Conservation (phyloP, 2,329 filamentous ascomycete genomes). For the Pseudogymnoascus sp. region DNA sequence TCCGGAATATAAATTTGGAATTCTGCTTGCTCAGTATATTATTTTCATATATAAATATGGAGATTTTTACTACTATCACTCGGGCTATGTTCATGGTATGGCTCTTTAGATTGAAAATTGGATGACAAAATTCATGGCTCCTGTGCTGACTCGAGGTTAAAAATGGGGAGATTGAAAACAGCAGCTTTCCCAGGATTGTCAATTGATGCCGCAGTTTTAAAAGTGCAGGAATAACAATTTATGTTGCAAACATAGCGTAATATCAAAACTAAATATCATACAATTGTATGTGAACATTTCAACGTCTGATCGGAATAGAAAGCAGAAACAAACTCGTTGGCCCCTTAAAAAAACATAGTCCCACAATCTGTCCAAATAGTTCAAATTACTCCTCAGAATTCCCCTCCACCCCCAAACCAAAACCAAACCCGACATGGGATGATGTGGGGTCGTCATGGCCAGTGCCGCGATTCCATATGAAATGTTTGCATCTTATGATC, state of each 20-base stretch:
- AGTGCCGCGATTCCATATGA: neutral
- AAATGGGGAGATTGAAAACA: neutral
- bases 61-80: neutral
- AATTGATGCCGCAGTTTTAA: neutral
- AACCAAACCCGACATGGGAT: neutral
- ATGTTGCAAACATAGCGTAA: neutral
- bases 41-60: neutral
- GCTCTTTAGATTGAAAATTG: neutral
- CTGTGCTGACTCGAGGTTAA: neutral
- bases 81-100: neutral
- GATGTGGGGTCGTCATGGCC: neutral
- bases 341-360: neutral
- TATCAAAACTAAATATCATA: neutral
- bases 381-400: neutral
- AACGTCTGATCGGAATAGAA: neutral
- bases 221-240: neutral
- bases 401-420: neutral
- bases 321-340: neutral
- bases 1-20: neutral
- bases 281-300: neutral
- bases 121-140: neutral
- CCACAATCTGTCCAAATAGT: neutral
- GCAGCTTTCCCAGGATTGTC: too few relatives aligned
- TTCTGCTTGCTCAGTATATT: neutral
- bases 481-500: neutral